Conservation (phyloP, 164 flowering plant species). For the Aristolochia fimbriata region DNA sequence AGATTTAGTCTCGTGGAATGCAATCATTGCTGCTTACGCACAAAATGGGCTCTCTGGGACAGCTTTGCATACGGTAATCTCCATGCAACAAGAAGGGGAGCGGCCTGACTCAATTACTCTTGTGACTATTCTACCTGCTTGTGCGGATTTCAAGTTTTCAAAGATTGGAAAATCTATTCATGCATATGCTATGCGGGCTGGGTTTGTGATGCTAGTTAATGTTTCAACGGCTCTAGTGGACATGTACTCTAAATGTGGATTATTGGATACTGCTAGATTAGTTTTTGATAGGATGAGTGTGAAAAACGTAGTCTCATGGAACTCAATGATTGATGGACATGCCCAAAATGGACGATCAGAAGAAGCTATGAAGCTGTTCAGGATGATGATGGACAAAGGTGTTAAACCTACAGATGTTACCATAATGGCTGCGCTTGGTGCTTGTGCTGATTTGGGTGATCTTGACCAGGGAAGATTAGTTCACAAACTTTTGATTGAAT, state of each 20-base stretch:
- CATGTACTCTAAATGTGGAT: constrained; percentile 66
- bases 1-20: constrained; percentile 30
- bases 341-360: too few species aligned
- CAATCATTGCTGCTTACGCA: constrained; percentile 51
- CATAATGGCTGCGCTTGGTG: constrained; percentile 58
- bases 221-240: constrained; percentile 54
- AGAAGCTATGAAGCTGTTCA: too few species aligned
- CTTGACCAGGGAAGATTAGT: constrained; percentile 37
- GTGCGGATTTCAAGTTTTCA: constrained; percentile 32
- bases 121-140: constrained; percentile 53
- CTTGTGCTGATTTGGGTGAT: constrained; percentile 65
- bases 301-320: constrained; percentile 73
- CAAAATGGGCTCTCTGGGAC: constrained; percentile 51
- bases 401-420: constrained; percentile 53
- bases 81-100: constrained; percentile 46
- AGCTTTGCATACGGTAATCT: constrained; percentile 43
- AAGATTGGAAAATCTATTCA: constrained; percentile 56
- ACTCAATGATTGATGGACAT: constrained; percentile 47
- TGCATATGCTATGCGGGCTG: constrained; percentile 49
- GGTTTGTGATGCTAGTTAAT: constrained; percentile 47
- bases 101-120: constrained; percentile 52
- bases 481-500: constrained; percentile 35
- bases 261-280: constrained; percentile 36
- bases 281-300: constrained; percentile 55
- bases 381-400: too few species aligned